Percentiles rank a stretch among this genome's conserved stretches.
Conservation (phyloP, 2,329 filamentous ascomycete species). For the Colletotrichum graminicola region DNA sequence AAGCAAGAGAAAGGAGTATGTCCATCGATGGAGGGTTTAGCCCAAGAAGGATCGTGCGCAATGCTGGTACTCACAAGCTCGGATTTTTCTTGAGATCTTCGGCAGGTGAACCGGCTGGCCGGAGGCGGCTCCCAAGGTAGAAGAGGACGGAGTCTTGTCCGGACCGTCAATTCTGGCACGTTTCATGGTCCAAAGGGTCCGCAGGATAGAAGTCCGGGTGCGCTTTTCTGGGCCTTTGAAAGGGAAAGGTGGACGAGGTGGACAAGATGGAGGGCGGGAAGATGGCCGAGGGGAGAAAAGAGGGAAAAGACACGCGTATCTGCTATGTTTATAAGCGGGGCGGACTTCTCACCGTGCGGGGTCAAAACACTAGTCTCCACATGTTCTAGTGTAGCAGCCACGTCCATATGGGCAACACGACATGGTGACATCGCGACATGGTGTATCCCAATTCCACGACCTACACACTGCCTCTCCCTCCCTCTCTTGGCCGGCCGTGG, state of each 20-base stretch:
- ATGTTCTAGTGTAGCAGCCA: too few species aligned
- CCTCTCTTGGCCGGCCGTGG: constrained; percentile 3
- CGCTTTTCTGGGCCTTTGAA: constrained; percentile 32
- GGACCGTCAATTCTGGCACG: constrained; percentile 38
- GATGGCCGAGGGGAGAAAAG: constrained; percentile 38
- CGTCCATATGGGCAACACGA: neutral
- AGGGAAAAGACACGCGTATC: constrained; percentile 33
- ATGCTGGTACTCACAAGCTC: constrained; percentile 47
- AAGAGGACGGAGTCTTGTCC: constrained; percentile 40
- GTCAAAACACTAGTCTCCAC: constrained; percentile 19
- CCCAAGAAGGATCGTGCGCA: neutral
- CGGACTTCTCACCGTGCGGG: constrained; percentile 42
- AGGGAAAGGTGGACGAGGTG: constrained; percentile 9
- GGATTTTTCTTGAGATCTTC: constrained; percentile 51
- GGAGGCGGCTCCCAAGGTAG: constrained; percentile 18
- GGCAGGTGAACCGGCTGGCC: constrained; percentile 40
- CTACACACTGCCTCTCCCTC: neutral
- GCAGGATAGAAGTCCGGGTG: constrained; percentile 34
- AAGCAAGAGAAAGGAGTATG: too few species aligned
- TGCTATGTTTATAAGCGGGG: constrained; percentile 42
- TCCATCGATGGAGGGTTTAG: neutral
- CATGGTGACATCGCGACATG: neutral
- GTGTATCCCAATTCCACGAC: neutral
- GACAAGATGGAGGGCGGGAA: constrained; percentile 37
- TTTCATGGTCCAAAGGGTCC: constrained; percentile 36